A percentile compares a stretch with the other conserved stretches of the same genome.
Evolutionary conservation across 352 stramenopile genomes (phyloP).

Genomic region (Phytophthora pisi): DNA sequence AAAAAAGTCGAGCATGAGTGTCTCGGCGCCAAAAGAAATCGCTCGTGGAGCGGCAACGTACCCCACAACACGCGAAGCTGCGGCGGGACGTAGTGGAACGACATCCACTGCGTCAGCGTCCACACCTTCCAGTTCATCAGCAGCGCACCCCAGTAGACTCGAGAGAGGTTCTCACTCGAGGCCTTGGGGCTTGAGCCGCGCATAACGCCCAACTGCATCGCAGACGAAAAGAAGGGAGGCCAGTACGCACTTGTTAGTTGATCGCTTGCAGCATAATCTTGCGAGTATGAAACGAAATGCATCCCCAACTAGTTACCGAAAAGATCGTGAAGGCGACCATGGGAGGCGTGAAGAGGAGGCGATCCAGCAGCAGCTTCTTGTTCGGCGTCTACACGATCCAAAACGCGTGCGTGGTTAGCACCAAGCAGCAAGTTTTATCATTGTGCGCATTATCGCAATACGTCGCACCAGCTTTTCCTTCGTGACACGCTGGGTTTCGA

Average conservation of each 20-base stretch:
- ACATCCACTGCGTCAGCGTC: slow-evolving; percentile 75
- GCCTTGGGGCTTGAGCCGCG: slow-evolving; percentile 54
- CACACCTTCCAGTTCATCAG: slow-evolving; percentile 78
- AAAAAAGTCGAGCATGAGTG: slow-evolving; percentile 7
- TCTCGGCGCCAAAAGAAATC: slow-evolving; percentile 8
- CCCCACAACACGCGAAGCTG: slow-evolving; percentile 78
- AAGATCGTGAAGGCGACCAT: slow-evolving; percentile 77
- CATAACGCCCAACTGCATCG: slow-evolving; percentile 59
- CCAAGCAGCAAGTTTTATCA: no score
- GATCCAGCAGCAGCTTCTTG: slow-evolving; percentile 76
- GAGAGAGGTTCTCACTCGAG: slow-evolving; percentile 47
- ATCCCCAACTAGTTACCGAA: slow-evolving; percentile 34
- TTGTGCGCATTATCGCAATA: background rate
- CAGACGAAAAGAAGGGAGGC: background rate
- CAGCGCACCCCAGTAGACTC: slow-evolving; percentile 57
- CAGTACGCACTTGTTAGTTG: background rate
- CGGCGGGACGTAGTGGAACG: slow-evolving; percentile 76
- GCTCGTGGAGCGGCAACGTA: slow-evolving; percentile 33
- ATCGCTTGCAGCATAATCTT: background rate
- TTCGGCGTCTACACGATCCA: slow-evolving; percentile 54
- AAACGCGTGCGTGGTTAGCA: slow-evolving; percentile 1
- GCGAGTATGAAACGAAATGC: slow-evolving; percentile 1
- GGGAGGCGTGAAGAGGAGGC: slow-evolving; percentile 67
- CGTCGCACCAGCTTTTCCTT: slow-evolving; percentile 66
- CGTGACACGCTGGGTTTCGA: slow-evolving; percentile 64